Percentiles rank a stretch among this genome's conserved stretches.
Conservation (phyloP, 2,329 filamentous ascomycete species). For the Cladosporium sp. region DNA sequence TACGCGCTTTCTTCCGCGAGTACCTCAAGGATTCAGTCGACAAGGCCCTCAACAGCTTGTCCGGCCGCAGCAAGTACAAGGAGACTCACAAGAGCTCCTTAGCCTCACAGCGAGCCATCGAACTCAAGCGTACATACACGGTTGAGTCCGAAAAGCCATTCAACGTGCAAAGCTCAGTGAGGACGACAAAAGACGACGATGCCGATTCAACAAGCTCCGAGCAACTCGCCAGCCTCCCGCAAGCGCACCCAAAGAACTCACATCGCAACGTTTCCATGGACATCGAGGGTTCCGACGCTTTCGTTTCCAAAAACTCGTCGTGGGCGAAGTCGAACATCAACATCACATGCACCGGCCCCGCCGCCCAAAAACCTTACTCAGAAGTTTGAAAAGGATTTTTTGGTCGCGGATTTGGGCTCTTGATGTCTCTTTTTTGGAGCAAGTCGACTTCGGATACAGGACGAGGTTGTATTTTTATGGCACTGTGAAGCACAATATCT, state of each 20-base stretch:
- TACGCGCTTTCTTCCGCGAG: conserved; percentile 25
- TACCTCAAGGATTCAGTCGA: conserved; percentile 25
- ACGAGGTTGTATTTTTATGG: background rate
- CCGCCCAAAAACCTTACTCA: background rate
- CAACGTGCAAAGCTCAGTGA: background rate
- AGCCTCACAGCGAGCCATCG: conserved; percentile 5
- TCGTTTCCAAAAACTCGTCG: background rate
- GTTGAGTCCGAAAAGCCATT: conserved; percentile 6
- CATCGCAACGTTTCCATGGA: background rate
- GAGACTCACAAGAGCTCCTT: conserved; percentile 6
- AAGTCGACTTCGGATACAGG: conserved; percentile 2
- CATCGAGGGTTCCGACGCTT: background rate
- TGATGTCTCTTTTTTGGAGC: background rate
- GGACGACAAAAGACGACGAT: background rate
- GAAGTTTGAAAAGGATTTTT: conserved; percentile 3
- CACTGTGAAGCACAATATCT: background rate
- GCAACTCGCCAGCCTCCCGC: background rate
- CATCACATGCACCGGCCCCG: background rate
- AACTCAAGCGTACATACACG: conserved; percentile 11
- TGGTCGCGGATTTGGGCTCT: background rate
- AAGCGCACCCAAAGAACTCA: background rate
- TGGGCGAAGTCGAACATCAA: conserved; percentile 8
- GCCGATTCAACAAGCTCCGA: background rate
- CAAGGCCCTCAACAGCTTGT: conserved; percentile 19
- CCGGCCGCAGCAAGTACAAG: conserved; percentile 15